Evolutionary conservation across 306 rosid species (phyloP).

Genomic region (Erythrophleum fordii): DNA sequence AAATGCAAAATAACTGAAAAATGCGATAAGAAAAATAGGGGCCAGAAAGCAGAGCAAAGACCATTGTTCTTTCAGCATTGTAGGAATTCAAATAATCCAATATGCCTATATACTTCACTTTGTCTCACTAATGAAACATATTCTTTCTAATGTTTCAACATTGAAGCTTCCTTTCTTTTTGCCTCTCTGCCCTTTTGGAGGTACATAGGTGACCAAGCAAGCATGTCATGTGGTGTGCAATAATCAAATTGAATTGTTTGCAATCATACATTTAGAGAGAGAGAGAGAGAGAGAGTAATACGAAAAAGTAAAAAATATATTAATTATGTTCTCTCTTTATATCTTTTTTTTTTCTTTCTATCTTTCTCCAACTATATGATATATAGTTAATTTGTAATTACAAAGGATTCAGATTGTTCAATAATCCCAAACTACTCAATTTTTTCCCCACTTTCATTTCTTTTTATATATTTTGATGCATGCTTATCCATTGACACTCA

Average conservation of each 20-base stretch:
- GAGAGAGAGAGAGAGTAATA: too few species aligned
- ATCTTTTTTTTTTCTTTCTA: too few species aligned
- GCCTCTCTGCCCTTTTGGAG: slow-evolving; percentile 24
- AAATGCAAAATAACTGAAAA: neutral
- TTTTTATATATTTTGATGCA: neutral
- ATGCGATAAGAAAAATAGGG: neutral
- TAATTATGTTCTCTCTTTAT: too few species aligned
- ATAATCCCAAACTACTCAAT: too few species aligned
- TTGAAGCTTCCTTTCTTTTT: slow-evolving; percentile 27
- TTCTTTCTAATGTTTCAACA: neutral
- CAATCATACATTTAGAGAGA: too few species aligned
- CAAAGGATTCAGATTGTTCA: too few species aligned
- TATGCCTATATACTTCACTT: slow-evolving; percentile 19
- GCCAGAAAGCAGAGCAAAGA: neutral
- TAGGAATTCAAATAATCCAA: neutral
- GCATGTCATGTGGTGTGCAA: slow-evolving; percentile 28
- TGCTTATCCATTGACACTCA: neutral
- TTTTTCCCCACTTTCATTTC: neutral
- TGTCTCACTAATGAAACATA: slow-evolving; percentile 19
- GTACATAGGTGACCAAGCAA: neutral
- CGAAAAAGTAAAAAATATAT: too few species aligned
- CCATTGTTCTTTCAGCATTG: neutral
- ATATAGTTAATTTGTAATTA: too few species aligned
- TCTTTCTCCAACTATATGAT: too few species aligned
- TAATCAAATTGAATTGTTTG: too few species aligned